Evolutionary conservation across 441 rosid genomes (phyloP), one percentile per base, ranked within the genome.

Genomic region (Populus hybrid): DNA sequence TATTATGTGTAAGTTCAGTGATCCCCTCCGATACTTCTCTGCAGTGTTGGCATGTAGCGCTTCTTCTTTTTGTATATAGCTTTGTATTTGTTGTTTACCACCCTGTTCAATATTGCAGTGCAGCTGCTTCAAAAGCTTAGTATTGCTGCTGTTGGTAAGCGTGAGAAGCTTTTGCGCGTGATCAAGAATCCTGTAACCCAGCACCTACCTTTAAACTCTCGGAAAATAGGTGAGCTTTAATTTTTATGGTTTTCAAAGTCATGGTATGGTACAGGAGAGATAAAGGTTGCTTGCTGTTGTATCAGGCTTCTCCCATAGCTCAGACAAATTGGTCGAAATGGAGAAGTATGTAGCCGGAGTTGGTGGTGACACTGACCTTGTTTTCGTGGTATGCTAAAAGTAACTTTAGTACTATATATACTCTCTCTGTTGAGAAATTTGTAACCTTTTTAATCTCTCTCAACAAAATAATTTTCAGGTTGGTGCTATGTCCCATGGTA

Each of bases 401-500:
- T 23, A 4, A 24, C 64, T 70, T 23, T 20, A 20, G 20, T 5
- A 42, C 68, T 38, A 21, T 1, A 9, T 1, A 30, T 11, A 0
- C 71, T 16, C 72, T 16, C 72, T 28, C 3, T 10, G 20, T 6
- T 54, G 12, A 73, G 21, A 67, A 28, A 40, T 42, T 36, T 30
- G 9, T 30, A 69, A 10, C 32, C 26, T 36, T 61, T 35, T 3
- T 77, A 69, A 75, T 8, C 66, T 42, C 10, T 50, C 38, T 21
- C n/a, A 6, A n/a, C 18, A 73, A 18, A 42, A 57, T 6, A 18
- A 32, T 78, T 14, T 63, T 63, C 70, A 94, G 98, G 89, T 91
- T 72, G 98, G 98, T 77, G 96, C 97, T 4, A 91, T 94, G 98
- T 85, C 97, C 14, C 96, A 94, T 38, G 98, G 98, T 64, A 94